Evolutionary conservation across 768 basidiomycete species (phyloP), one percentile per base, ranked within the genome.

Genomic region (Tephrocybe sp.): DNA sequence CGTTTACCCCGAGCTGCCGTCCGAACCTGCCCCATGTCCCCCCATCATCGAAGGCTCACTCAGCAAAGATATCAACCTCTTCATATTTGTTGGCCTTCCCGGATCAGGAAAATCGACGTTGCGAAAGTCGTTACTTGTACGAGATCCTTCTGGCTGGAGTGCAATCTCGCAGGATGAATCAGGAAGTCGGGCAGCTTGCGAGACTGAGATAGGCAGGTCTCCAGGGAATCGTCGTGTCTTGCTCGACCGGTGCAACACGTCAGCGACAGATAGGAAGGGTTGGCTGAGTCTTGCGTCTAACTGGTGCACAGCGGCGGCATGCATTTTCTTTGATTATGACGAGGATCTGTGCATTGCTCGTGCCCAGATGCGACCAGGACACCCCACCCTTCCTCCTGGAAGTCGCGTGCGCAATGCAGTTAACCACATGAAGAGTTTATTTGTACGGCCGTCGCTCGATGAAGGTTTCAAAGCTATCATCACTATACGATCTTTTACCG

Each of bases 51-150:
- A 74, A 53, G 79, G 78, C 1, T 55, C 53, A 1, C 57, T 76
- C 1, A 62, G 57, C 6, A 54, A 61, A 11, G 62, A 65, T 1
- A 61, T 53, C 30, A 75, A 82, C 48, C 61, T 84, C 6, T 67
- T 80, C 57, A 48, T 84, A 11, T 64, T 83, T n/a, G 79, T 83
- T 5, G 82, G 83, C 7, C 72, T 83, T 2, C 80, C 82, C 2
- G 83, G 82, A 2, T 77, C 81, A 0, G 82, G 82, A 19, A 84
- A 84, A 60, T 77, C 80, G 1, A 79, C 74, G 72, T 71, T 83
- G 45, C 68, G 76, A 1, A 68, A 69, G n/a, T 67, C 75, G 1
- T 61, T 84, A 18, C 54, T 75, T 0, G 69, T 72, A 2, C 69
- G 82, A 12, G 67, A 78, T 46, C 69, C 71, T 3, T 55, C 52